phyloP scores from a whole-genome alignment of 1,139 yeast species.

The Candida anutae region DNA sequence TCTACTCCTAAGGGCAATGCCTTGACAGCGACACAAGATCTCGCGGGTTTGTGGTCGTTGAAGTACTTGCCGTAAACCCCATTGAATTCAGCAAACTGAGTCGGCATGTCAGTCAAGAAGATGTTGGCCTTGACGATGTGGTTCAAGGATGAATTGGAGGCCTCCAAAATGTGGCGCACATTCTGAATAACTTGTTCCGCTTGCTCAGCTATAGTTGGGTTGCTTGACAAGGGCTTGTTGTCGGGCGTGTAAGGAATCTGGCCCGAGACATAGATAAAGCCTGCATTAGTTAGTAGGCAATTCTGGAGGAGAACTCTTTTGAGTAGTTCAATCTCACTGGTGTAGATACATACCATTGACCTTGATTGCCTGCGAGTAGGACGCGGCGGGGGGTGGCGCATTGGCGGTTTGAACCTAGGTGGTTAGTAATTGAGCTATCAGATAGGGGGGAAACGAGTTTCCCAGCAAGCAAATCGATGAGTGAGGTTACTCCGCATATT shows the following conservation, averaged over 20 bases:
- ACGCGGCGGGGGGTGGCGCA: slow-evolving; percentile 95
- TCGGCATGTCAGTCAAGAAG: slow-evolving; percentile 78
- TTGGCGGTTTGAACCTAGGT: slow-evolving; percentile 49
- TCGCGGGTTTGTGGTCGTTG: slow-evolving; percentile 80
- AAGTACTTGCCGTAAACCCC: slow-evolving; percentile 77
- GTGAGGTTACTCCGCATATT: too few species aligned
- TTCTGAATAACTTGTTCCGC: slow-evolving; percentile 82
- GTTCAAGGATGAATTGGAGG: slow-evolving; percentile 73
- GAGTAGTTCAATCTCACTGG: background rate
- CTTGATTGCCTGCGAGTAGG: slow-evolving; percentile 90
- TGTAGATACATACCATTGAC: slow-evolving; percentile 51
- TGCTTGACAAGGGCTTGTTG: slow-evolving; percentile 69
- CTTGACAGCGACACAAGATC: slow-evolving; percentile 91
- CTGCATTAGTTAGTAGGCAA: slow-evolving; percentile 24
- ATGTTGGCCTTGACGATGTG: slow-evolving; percentile 81
- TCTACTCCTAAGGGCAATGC: slow-evolving; percentile 79
- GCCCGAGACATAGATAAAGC: slow-evolving; percentile 86
- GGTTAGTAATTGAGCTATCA: slow-evolving; percentile 12
- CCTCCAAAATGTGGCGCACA: slow-evolving; percentile 67
- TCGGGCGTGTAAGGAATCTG: slow-evolving; percentile 89
- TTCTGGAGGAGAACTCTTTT: slow-evolving; percentile 1
- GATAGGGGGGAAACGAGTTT: background rate
- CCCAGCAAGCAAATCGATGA: background rate
- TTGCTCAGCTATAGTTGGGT: slow-evolving; percentile 59
- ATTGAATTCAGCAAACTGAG: slow-evolving; percentile 73